Evolutionary conservation across 768 basidiomycete genomes (phyloP).

Genomic region (Naganishia antarctica): DNA sequence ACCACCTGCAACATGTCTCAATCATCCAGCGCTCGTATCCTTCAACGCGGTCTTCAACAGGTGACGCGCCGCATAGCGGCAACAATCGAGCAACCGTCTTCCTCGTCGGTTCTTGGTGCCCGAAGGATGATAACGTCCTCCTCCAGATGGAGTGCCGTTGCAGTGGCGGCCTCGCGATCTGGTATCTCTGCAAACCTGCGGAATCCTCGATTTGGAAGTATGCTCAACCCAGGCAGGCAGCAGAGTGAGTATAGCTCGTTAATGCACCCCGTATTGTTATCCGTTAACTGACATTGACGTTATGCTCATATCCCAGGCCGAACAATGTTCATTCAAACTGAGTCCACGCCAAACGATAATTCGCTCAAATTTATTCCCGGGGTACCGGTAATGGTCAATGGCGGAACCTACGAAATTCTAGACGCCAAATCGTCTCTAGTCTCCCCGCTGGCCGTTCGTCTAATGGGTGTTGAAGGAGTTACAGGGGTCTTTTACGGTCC

Average conservation of each 20-base stretch:
- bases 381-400: slow-evolving; percentile 74
- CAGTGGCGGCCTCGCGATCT: background rate
- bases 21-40: background rate
- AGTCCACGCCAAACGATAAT: slow-evolving; percentile 93
- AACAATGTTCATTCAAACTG: slow-evolving; percentile 98
- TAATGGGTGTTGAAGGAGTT: slow-evolving; percentile 93
- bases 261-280: background rate
- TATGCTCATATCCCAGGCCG: slow-evolving; percentile 46
- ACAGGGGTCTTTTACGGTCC: slow-evolving; percentile 88
- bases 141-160: background rate
- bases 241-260: slow-evolving; percentile 1
- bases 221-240: background rate
- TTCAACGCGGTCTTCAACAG: slow-evolving; percentile 10
- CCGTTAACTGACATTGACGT: no score
- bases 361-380: slow-evolving; percentile 98
- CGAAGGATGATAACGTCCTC: background rate
- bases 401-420: slow-evolving; percentile 83
- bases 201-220: background rate
- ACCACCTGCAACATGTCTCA: slow-evolving; percentile 1
- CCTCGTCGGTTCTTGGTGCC: background rate
- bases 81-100: background rate
- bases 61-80: background rate
- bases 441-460: slow-evolving; percentile 90
- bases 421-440: slow-evolving; percentile 75
- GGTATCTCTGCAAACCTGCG: background rate